phyloP scores from a whole-genome alignment of 441 rosid genomes.

The Brassica hybrid region DNA sequence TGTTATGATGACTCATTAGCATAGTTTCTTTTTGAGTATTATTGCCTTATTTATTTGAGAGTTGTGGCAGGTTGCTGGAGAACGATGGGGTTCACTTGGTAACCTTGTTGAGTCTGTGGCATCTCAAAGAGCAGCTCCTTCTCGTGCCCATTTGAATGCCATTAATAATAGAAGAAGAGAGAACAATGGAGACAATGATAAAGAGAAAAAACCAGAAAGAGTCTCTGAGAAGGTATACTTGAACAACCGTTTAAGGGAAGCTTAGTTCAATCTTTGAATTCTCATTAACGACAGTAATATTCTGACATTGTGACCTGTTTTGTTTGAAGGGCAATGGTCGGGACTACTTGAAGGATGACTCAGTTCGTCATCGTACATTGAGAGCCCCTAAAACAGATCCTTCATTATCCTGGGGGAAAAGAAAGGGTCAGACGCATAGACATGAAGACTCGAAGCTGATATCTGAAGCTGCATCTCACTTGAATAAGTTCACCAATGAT shows the following conservation, averaged over 20 bases:
- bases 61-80: slow-evolving; percentile 65
- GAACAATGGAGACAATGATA: slow-evolving; percentile 39
- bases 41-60: no score
- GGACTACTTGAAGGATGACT: slow-evolving; percentile 67
- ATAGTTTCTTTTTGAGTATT: no score
- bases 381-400: slow-evolving; percentile 70
- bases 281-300: not conserved
- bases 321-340: slow-evolving; percentile 49
- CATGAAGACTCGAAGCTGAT: slow-evolving; percentile 57
- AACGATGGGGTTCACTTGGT: slow-evolving; percentile 84
- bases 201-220: slow-evolving; percentile 47
- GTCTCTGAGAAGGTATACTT: slow-evolving; percentile 56
- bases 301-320: slow-evolving; percentile 6
- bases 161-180: slow-evolving; percentile 67
- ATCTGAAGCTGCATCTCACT: slow-evolving; percentile 57
- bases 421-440: slow-evolving; percentile 48
- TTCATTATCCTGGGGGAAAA: slow-evolving; percentile 80
- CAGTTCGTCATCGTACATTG: slow-evolving; percentile 61
- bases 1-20: no score
- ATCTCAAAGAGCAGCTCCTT: slow-evolving; percentile 73
- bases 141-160: slow-evolving; percentile 87
- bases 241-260: not conserved
- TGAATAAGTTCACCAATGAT: slow-evolving; percentile 76
- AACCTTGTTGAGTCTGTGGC: slow-evolving; percentile 68
- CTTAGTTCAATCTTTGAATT: not conserved